Conservation (phyloP, 2,329 filamentous ascomycete species). For the Akanthomyces uredinophilus region DNA sequence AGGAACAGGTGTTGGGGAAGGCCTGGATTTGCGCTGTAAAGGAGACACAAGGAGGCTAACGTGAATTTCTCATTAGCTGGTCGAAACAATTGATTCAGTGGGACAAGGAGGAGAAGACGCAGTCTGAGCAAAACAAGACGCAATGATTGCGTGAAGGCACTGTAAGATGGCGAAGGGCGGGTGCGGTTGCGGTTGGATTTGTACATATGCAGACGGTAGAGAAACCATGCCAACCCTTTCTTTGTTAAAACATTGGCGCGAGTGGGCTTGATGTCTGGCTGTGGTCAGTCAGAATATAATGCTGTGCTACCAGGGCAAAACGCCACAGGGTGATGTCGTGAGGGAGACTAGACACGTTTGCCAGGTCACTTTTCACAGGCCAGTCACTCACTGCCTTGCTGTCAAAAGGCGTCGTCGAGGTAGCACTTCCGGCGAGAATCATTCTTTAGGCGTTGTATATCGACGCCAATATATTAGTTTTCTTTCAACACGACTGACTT, state of each 20-base stretch:
- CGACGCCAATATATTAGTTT: not conserved
- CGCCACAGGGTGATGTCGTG: too few relatives aligned
- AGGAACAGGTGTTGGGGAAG: not conserved
- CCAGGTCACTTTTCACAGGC: too few relatives aligned
- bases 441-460: too few relatives aligned
- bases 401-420: too few relatives aligned
- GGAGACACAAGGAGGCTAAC: not conserved
- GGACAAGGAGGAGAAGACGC: constrained; percentile 38
- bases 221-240: constrained; percentile 3
- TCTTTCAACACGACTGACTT: not conserved
- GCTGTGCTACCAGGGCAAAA: too few relatives aligned
- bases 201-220: constrained; percentile 15
- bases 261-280: not conserved
- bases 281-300: too few relatives aligned
- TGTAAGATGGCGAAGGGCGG: constrained; percentile 5
- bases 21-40: not conserved
- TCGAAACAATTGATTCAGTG: constrained; percentile 41
- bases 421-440: too few relatives aligned
- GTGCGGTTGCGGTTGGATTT: not conserved
- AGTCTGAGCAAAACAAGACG: constrained; percentile 27
- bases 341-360: too few relatives aligned
- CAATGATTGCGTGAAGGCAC: constrained; percentile 20
- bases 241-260: not conserved
- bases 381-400: too few relatives aligned
- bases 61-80: constrained; percentile 31